Evolutionary conservation across 2,329 filamentous ascomycete species (phyloP), one percentile per base, ranked within the genome.

Genomic region (Biscogniauxia mediterranea): DNA sequence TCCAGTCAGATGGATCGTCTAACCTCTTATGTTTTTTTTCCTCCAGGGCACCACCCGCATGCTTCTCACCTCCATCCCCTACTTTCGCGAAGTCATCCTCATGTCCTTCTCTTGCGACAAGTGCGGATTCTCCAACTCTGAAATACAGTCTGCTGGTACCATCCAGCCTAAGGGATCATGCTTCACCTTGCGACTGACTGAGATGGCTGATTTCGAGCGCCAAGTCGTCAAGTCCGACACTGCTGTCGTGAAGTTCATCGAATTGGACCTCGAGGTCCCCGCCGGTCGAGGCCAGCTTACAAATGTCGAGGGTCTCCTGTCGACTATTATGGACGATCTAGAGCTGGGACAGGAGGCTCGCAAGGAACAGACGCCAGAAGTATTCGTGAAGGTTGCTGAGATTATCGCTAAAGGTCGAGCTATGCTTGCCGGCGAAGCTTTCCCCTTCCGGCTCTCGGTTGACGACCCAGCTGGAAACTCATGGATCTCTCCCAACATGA

Each of bases 381-480:
- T 96, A 0, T 89, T 89, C 71, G 82, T 85, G 60, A 93, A 96
- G 75, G 82, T 99, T 21, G 87, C 88, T 63, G 86, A 87, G 55
- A 85, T 98, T 56, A 89, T 98, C 63, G 76, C 84, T 52, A 90
- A 88, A 68, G 84, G 93, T 15, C 84, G 86, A 61, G 85, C 89
- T 59, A 97, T 98, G 87, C 78, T 96, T 9, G 84, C 85, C 2
- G 91, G 93, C 55, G 83, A 89, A 26, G 83, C 83, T 6, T 93
- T 96, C 73, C 95, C 95, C 23, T 97, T 99, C 83, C 90, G 92
- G 56, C 78, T 99, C 55, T 89, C 87, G 50, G 81, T 97, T 54
- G 93, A 99, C 74, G 95, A 99, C 74, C 90, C 92, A 2, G 91
- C 93, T 0, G 95, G 95, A 58, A 99, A 99, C 82, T 97, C 93